Conservation (phyloP, 179 eudicot genomes). For the Vitellaria paradoxa region DNA sequence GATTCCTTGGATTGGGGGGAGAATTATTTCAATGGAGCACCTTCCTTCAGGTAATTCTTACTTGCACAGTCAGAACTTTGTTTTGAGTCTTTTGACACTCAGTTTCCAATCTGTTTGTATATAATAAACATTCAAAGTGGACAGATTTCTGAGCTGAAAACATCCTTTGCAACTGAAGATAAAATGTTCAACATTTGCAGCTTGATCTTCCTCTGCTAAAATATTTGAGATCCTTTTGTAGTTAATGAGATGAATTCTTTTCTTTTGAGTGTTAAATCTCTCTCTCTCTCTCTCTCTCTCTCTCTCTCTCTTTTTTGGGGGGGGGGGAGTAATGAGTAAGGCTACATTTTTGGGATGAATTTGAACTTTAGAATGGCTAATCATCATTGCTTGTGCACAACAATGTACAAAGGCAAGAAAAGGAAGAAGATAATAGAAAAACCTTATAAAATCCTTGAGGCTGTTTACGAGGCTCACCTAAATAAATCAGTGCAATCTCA, state of each 20-base stretch:
- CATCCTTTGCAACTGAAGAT: not conserved
- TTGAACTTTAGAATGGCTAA: not conserved
- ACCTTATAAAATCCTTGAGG: not conserved
- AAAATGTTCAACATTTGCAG: not conserved
- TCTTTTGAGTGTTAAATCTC: not conserved
- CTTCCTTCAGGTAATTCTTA: constrained; percentile 72
- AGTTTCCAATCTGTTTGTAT: not conserved
- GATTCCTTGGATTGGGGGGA: constrained; percentile 99
- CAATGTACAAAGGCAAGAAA: not conserved
- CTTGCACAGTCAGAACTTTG: not conserved
- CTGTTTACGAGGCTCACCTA: not conserved
- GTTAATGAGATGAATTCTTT: not conserved
- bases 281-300: not conserved
- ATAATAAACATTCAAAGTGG: not conserved
- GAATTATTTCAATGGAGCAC: constrained; percentile 94
- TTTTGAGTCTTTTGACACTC: not conserved
- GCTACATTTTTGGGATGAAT: not conserved
- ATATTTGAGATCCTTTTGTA: not conserved
- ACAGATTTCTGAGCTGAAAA: not conserved
- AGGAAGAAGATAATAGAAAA: not conserved
- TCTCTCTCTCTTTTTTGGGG: not conserved
- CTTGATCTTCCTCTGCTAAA: not conserved
- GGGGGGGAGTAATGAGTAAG: not conserved
- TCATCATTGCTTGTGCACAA: not conserved
- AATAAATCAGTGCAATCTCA: not conserved